Percentiles rank a stretch among this genome's conserved stretches.
phyloP scores from a whole-genome alignment of 495 filamentous ascomycete species.

The Immersiella caudata region DNA sequence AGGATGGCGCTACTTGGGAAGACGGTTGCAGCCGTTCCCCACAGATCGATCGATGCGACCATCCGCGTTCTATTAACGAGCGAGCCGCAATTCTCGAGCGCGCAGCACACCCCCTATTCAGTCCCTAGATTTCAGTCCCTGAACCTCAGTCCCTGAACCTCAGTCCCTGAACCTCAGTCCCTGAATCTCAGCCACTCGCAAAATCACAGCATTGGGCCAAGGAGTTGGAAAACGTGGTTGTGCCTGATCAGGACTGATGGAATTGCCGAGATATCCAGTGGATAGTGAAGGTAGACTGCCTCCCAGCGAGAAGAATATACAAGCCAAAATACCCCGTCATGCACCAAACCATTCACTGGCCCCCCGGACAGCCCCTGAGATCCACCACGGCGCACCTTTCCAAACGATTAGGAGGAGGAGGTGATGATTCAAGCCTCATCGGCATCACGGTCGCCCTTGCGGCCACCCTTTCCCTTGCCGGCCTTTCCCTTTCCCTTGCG shows the following conservation, averaged over 20 bases:
- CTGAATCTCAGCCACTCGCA: too few species aligned
- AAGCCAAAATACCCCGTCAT: constrained; percentile 2
- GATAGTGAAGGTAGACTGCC: not conserved
- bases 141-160: too few species aligned
- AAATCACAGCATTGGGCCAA: too few species aligned
- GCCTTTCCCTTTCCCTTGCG: constrained; percentile 8
- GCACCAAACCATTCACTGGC: constrained; percentile 14
- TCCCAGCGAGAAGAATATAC: constrained; percentile 4
- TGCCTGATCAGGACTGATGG: not conserved
- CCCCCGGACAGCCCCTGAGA: not conserved
- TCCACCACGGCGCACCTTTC: not conserved
- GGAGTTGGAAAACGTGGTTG: not conserved
- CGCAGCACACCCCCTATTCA: not conserved
- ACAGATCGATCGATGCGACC: not conserved
- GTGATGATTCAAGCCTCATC: not conserved
- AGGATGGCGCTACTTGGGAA: not conserved
- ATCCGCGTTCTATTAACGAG: not conserved
- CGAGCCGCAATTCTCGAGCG: not conserved
- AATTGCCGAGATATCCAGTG: constrained; percentile 1
- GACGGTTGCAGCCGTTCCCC: not conserved
- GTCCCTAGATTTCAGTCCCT: too few species aligned
- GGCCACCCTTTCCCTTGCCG: not conserved
- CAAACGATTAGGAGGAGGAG: not conserved
- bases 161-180: too few species aligned
- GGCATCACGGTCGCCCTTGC: constrained; percentile 3